A percentile compares a stretch with the other conserved stretches of the same genome.
Conservation (phyloP, 176 grass and related monocot genomes). For the Oryza officinalis region DNA sequence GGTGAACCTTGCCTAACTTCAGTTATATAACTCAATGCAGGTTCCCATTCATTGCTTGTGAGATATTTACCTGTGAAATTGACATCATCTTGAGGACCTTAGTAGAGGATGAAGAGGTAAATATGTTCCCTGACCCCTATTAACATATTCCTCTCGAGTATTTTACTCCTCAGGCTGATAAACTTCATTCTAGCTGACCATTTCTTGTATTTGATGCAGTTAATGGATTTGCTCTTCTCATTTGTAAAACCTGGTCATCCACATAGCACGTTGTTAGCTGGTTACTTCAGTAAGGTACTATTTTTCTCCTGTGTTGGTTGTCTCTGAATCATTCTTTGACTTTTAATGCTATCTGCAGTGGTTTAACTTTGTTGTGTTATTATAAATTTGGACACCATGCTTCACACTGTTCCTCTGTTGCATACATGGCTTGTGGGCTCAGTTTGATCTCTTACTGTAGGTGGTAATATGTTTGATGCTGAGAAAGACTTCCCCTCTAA, state of each 20-base stretch:
- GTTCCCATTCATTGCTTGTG: slow-evolving; percentile 88
- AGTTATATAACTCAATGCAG: slow-evolving; percentile 38
- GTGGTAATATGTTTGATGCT: slow-evolving; percentile 84
- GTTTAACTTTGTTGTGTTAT: not conserved
- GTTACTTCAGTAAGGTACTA: slow-evolving; percentile 90
- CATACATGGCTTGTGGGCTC: not conserved
- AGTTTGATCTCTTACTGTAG: slow-evolving; percentile 34
- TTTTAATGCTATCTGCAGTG: not conserved
- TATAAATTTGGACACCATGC: not conserved
- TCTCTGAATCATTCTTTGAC: slow-evolving; percentile 16
- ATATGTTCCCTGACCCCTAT: not conserved
- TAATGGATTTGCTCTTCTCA: slow-evolving; percentile 86
- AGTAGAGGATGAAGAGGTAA: slow-evolving; percentile 86
- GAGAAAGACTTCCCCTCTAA: slow-evolving; percentile 61
- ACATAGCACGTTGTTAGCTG: slow-evolving; percentile 64
- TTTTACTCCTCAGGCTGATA: slow-evolving; percentile 19
- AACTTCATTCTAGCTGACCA: slow-evolving; percentile 32
- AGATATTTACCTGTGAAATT: slow-evolving; percentile 92
- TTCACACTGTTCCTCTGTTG: not conserved
- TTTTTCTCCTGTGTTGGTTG: not conserved
- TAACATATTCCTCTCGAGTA: slow-evolving; percentile 4
- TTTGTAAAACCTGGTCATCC: slow-evolving; percentile 71
- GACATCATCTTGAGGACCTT: slow-evolving; percentile 82
- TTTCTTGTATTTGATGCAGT: slow-evolving; percentile 47
- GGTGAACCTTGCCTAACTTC: slow-evolving; percentile 27